Evolutionary conservation across 192 early-diverging fungal species (phyloP), one percentile per base, ranked within the genome.

Genomic region (Entophlyctis luteolus): DNA sequence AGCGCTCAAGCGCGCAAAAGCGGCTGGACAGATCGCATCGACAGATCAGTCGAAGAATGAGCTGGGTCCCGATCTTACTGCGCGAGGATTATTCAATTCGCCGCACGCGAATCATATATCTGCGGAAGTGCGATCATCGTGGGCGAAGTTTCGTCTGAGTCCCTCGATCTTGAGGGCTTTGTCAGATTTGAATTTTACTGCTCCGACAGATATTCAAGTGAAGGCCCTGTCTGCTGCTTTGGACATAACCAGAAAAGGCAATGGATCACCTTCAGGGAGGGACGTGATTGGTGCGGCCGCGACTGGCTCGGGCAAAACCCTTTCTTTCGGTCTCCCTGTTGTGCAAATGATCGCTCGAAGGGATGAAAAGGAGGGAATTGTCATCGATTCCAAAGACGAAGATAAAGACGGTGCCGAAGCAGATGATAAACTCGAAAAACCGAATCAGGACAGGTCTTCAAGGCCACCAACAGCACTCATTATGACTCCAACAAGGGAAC

Each of bases 321-420:
- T 98, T 53, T 93, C 93, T 0, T 98, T 95, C 79, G 94, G 94
- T 18, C 80, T 98, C 46, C 96, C 96, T 14, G 93, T 98, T 45
- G 65, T 96, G 29, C 87, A 95, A 39, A 83, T 75, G 36, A 70
- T 93, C 31, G 48, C 47, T 2, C 20, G 39, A 22, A 38, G 48
- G 8, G 63, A 72, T 70, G 48, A 39, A n/a, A 36, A 14, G 38
- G 59, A 70, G 38, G 45, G 60, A 14, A 42, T 35, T 12, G 23
- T 46, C 36, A 38, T 65, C 29, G 39, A 22, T 34, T 55, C 10
- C 2, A 55, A 73, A 27, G 35, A 20, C 52, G 25, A 83, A 16
- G 59, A 81, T 14, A 67, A 86, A 49, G 58, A 58, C 2, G 71
- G 62, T 49, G 69, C 49, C 20, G 54, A 36, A 2, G 37, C 31